phyloP scores from a whole-genome alignment of 2,329 filamentous ascomycete species.

The Botrytis tulipae region DNA sequence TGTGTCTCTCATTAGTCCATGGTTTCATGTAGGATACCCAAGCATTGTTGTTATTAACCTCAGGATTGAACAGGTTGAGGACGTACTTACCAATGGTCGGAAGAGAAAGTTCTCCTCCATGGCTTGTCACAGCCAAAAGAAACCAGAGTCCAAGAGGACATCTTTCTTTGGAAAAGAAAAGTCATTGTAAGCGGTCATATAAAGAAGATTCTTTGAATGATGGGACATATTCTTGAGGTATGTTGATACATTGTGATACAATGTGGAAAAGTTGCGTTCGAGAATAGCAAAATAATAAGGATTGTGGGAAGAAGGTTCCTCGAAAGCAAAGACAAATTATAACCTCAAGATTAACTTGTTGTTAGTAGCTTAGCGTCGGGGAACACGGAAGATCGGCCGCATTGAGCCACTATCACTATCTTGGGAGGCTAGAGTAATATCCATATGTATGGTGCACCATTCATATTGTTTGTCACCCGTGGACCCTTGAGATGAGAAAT shows the following conservation, averaged over 20 bases:
- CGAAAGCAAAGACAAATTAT: not conserved
- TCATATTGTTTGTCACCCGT: not conserved
- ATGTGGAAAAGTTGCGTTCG: not conserved
- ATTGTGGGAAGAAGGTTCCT: not conserved
- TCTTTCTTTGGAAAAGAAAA: not conserved
- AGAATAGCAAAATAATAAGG: no score
- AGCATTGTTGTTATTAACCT: not conserved
- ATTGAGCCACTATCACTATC: not conserved
- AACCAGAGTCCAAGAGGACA: not conserved
- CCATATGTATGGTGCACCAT: no score
- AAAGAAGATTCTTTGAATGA: not conserved
- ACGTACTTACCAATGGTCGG: not conserved
- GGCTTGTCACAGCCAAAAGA: no score
- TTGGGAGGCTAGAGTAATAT: not conserved
- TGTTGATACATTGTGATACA: not conserved
- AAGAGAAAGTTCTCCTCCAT: not conserved
- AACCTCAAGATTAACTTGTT: no score
- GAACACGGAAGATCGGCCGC: not conserved
- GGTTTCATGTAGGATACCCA: not conserved
- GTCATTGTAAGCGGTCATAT: not conserved
- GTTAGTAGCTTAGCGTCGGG: not conserved
- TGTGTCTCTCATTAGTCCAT: not conserved
- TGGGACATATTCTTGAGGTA: not conserved
- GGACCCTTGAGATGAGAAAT: not conserved
- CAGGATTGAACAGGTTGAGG: not conserved